Percentiles rank a stretch among this genome's conserved stretches.
Evolutionary conservation across 352 stramenopile genomes (phyloP).

Genomic region (Phytopythium aichiense): DNA sequence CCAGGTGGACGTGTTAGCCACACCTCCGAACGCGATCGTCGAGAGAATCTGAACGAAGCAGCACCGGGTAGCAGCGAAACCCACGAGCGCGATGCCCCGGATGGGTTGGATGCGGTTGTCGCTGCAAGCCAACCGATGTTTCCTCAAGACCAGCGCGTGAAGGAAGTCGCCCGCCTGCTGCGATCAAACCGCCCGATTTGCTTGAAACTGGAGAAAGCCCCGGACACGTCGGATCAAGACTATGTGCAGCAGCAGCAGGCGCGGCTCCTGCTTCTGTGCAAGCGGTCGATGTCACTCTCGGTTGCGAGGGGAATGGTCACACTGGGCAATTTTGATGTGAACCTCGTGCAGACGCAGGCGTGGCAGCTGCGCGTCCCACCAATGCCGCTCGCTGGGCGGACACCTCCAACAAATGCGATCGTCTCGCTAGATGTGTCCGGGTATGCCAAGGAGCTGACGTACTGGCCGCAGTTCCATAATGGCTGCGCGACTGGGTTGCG

Average conservation of each 20-base stretch:
- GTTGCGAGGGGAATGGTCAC: conserved; percentile 97
- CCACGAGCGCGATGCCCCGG: conserved; percentile 18
- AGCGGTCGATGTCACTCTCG: conserved; percentile 90
- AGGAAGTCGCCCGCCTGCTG: conserved; percentile 77
- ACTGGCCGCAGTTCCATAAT: conserved; percentile 99
- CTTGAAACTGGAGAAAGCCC: conserved; percentile 63
- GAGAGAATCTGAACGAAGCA: conserved; percentile 11
- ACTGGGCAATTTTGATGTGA: conserved; percentile 86
- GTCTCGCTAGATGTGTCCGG: conserved; percentile 91
- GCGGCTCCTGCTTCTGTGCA: conserved; percentile 92
- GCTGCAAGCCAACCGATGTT: conserved; percentile 55
- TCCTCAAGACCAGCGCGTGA: conserved; percentile 66
- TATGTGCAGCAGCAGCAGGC: conserved; percentile 90
- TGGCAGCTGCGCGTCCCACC: conserved; percentile 89
- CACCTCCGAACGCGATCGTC: conserved; percentile 8
- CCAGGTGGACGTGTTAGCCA: conserved; percentile 4
- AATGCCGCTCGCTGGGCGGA: conserved; percentile 91
- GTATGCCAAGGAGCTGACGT: conserved; percentile 86
- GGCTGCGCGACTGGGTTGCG: conserved; percentile 94
- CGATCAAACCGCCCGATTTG: conserved; percentile 70
- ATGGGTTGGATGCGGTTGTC: conserved; percentile 69
- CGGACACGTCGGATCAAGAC: conserved; percentile 67
- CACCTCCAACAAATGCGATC: conserved; percentile 92
- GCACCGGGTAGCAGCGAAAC: conserved; percentile 8
- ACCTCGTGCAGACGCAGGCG: conserved; percentile 63